phyloP scores from a whole-genome alignment of 2,329 filamentous ascomycete species.

The Cadophora malorum region DNA sequence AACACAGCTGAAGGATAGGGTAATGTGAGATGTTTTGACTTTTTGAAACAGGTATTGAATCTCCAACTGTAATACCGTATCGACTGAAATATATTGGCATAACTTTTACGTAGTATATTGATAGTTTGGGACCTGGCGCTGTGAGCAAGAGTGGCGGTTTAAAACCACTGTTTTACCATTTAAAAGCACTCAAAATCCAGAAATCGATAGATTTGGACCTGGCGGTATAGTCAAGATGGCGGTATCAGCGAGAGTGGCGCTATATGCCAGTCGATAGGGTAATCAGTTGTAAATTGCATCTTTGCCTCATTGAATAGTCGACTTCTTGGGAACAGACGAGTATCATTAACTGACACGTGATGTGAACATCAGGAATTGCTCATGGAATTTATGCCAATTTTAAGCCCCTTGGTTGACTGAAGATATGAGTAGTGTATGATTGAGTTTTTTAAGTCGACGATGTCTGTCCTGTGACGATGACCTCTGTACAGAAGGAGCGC shows the following conservation, averaged over 20 bases:
- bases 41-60: neutral
- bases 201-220: neutral
- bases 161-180: neutral
- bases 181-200: neutral
- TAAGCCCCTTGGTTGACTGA: neutral
- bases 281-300: neutral
- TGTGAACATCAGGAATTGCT: neutral
- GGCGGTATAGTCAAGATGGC: neutral
- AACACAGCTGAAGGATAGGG: slow-evolving; percentile 32
- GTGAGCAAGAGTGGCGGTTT: neutral
- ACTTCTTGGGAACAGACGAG: neutral
- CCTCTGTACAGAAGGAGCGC: neutral
- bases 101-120: neutral
- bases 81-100: neutral
- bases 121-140: neutral
- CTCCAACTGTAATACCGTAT: neutral
- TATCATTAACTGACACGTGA: neutral
- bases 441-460: neutral
- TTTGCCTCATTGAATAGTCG: neutral
- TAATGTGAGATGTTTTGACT: neutral
- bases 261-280: neutral
- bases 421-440: neutral
- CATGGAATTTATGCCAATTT: neutral
- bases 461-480: neutral
- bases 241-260: neutral